These are phyloP conservation scores for Fomitopsis pulvina DNA, from an alignment of 768 basidiomycete genomes.

Conservation along the genomic window DNA sequence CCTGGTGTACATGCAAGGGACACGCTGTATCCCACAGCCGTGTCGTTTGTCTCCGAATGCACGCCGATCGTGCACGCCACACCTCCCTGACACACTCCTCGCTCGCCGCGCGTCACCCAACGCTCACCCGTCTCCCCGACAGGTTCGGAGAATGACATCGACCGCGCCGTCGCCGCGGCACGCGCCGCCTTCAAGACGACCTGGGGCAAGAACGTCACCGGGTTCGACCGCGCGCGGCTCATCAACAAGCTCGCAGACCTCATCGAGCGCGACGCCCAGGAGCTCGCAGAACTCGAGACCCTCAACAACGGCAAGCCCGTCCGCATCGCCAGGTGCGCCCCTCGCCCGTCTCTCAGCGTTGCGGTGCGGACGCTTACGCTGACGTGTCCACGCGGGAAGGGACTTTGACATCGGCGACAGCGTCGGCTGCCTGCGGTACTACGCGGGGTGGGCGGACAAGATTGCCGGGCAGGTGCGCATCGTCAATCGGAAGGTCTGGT, in stretches of 20 bases:
- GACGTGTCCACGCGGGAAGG: constrained; percentile 27
- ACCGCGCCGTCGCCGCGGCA: constrained; percentile 78
- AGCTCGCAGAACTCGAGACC: constrained; percentile 77
- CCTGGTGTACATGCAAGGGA: too few relatives aligned
- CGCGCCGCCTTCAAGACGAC: constrained; percentile 76
- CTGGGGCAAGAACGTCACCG: constrained; percentile 88
- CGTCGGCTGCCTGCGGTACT: constrained; percentile 78
- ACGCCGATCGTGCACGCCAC: too few relatives aligned
- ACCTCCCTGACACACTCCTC: too few relatives aligned
- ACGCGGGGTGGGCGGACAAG: constrained; percentile 96
- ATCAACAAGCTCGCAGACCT: constrained; percentile 85
- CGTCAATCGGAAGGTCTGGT: constrained; percentile 9
- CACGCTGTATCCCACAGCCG: too few relatives aligned
- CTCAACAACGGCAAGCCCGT: constrained; percentile 93
- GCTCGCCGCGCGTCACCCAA: background rate
- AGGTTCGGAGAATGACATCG: constrained; percentile 74
- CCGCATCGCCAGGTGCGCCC: constrained; percentile 44
- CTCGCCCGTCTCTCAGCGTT: too few relatives aligned
- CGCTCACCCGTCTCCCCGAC: background rate
- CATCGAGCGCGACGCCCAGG: constrained; percentile 78
- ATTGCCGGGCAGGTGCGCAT: constrained; percentile 77
- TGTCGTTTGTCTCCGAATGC: too few relatives aligned
- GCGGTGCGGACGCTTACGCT: too few relatives aligned
- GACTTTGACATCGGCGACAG: constrained; percentile 79
- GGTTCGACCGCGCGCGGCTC: constrained; percentile 72